Conservation (phyloP, 768 basidiomycete species). For the Royoungia palumana region DNA sequence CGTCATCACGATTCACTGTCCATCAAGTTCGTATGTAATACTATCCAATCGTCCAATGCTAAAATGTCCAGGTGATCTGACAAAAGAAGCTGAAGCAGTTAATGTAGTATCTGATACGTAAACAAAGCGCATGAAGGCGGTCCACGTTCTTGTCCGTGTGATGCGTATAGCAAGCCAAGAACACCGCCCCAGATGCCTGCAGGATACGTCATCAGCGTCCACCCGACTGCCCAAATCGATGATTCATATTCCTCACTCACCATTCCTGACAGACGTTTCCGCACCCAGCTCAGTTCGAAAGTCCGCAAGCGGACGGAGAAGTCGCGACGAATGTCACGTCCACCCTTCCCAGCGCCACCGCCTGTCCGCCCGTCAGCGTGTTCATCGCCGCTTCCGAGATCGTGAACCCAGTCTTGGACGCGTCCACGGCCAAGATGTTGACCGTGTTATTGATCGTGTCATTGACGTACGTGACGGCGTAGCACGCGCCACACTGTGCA, state of each 20-base stretch:
- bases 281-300: not conserved
- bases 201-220: not conserved
- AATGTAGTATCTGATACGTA: constrained; percentile 1
- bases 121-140: not conserved
- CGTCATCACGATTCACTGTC: not conserved
- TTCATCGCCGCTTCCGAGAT: constrained; percentile 28
- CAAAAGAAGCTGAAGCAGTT: not conserved
- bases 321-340: constrained; percentile 7
- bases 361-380: constrained; percentile 14
- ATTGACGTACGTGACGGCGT: constrained; percentile 24
- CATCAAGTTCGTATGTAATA: constrained; percentile 14
- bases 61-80: not conserved
- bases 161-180: not conserved
- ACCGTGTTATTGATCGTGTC: constrained; percentile 44
- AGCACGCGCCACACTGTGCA: constrained; percentile 29
- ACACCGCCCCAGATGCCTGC: no score
- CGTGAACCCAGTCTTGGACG: constrained; percentile 41
- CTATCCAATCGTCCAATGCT: not conserved
- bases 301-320: not conserved
- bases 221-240: not conserved
- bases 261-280: not conserved
- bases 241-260: not conserved
- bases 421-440: constrained; percentile 55
- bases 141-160: not conserved
- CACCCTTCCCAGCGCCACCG: constrained; percentile 16